A percentile compares a stretch with the other conserved stretches of the same genome.
Evolutionary conservation across 805 yeast species (phyloP).

Genomic region (Candida cerambycidarum): DNA sequence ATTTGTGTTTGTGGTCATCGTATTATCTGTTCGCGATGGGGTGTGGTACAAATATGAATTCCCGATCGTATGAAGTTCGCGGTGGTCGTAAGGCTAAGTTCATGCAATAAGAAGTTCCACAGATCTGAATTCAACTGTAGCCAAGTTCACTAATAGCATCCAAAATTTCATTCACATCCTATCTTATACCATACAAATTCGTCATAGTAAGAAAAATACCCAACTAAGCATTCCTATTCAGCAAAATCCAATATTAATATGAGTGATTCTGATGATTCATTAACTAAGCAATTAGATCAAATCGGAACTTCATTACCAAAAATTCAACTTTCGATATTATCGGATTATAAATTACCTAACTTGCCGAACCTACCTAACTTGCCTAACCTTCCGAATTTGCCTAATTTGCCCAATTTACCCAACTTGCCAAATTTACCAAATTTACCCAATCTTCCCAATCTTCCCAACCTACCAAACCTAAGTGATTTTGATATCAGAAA

Average conservation of each 20-base stretch:
- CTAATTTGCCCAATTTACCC: slow-evolving; percentile 24
- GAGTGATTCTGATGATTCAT: slow-evolving; percentile 30
- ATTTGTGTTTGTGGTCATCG: neutral
- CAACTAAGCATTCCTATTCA: too few relatives aligned
- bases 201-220: too few relatives aligned
- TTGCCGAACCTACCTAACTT: slow-evolving; percentile 11
- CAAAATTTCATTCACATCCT: too few relatives aligned
- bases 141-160: too few relatives aligned
- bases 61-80: too few relatives aligned
- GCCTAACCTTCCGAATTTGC: slow-evolving; percentile 22
- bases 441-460: slow-evolving; percentile 6
- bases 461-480: slow-evolving; percentile 8
- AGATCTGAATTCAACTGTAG: too few relatives aligned
- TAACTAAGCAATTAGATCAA: slow-evolving; percentile 50
- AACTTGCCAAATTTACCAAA: slow-evolving; percentile 13
- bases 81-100: too few relatives aligned
- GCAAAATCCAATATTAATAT: neutral
- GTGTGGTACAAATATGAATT: too few relatives aligned
- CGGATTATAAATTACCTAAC: slow-evolving; percentile 5
- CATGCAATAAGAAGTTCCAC: too few relatives aligned
- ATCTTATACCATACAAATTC: too few relatives aligned
- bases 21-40: neutral
- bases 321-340: slow-evolving; percentile 3
- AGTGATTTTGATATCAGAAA: slow-evolving; percentile 10
- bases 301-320: slow-evolving; percentile 37